Evolutionary conservation across 2,329 filamentous ascomycete genomes (phyloP), one percentile per base, ranked within the genome.

Genomic region (Aspergillus thermomutatus): DNA sequence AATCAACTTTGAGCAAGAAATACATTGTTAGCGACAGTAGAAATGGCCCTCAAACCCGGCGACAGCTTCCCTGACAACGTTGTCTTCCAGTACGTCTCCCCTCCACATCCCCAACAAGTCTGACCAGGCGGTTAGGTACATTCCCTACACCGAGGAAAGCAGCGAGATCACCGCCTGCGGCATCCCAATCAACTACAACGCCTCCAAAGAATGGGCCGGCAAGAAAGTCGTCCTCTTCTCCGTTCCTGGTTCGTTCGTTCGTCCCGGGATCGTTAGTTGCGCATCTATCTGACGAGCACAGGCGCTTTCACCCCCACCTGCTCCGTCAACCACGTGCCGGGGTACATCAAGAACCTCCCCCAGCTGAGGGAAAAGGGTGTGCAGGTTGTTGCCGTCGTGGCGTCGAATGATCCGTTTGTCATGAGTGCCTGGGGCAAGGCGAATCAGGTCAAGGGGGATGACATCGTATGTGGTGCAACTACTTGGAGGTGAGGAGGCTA

Each of bases 391-490:
- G 83, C 90, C 56, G 85, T 93, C 64, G 85, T 94, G 69, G 89
- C 90, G 41, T 87, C 79, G 79, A 95, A 96, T 73, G 91, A 95
- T 74, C 80, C 87, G 52, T 94, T 82, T 69, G 91, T 95, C 70
- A 93, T 93, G 90, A 87, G 86, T 64, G 90, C 89, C 21, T 93
- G 90, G 90, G 88, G 86, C 75, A 95, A 95, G 82, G 90, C 91
- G 64, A 93, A 95, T 74, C 81, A 83, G 45, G 80, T 92, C 67
- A 87, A 84, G 69, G 85, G 87, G 60, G 86, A 93, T 66, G 82
- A 83, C 61, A 84, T 88, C 62, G 81, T 87, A 70, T 52, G 78
- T 71, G 9, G 3, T 3, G 11, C 27, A 7, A 8, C 7, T 28
- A 28, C 53, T n/a, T 50, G 7, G 6, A 25, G 23, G 11, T 2